Conservation (phyloP, 768 basidiomycete genomes). For the Suillus luteus region DNA sequence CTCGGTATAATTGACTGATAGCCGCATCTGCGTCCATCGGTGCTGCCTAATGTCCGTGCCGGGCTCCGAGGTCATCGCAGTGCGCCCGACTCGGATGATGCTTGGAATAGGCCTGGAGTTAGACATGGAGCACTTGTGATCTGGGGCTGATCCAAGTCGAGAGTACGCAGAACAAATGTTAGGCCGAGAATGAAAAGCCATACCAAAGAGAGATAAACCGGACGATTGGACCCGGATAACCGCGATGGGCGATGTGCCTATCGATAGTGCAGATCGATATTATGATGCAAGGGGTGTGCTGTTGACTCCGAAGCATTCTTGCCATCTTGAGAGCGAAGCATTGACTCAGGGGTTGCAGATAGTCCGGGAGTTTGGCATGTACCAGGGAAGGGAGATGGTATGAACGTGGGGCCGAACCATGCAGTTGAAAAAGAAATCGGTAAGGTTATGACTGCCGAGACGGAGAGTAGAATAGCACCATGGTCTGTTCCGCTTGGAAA, state of each 20-base stretch:
- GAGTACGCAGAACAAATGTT: background rate
- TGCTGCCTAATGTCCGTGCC: background rate
- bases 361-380: constrained; percentile 2
- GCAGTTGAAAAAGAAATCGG: background rate
- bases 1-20: background rate
- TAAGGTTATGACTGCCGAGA: background rate
- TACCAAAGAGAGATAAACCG: background rate
- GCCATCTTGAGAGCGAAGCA: background rate
- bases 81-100: background rate
- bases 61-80: constrained; percentile 3
- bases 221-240: background rate
- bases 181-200: background rate
- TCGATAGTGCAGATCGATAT: constrained; percentile 15
- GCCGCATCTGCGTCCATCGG: background rate
- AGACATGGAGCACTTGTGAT: background rate
- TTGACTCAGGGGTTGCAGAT: background rate
- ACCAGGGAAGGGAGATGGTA: background rate
- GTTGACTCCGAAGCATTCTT: background rate
- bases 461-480: background rate
- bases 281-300: background rate
- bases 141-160: background rate
- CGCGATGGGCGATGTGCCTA: constrained; percentile 13
- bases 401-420: background rate
- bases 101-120: background rate
- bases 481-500: background rate